phyloP scores from a whole-genome alignment of 2,329 filamentous ascomycete genomes.

The Pyrenochaeta sp. region DNA sequence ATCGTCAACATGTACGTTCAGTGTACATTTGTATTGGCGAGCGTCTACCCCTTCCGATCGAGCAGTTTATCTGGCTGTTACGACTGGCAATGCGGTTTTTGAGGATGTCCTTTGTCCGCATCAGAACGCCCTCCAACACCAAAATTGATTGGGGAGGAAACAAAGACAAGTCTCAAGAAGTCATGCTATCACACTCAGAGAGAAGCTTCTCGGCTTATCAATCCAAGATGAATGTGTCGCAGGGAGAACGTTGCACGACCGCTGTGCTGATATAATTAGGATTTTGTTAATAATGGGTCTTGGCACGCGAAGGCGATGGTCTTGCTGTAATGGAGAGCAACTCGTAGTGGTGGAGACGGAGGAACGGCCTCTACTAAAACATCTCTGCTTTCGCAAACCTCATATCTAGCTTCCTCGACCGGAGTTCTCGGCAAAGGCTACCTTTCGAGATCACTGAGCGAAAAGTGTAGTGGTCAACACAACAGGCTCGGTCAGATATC shows the following conservation, averaged over 20 bases:
- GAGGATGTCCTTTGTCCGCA: constrained; percentile 93
- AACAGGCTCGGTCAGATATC: constrained; percentile 11
- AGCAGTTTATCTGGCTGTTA: constrained; percentile 29
- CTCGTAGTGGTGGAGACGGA: constrained; percentile 2
- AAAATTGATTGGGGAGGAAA: constrained; percentile 71
- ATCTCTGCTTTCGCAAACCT: constrained; percentile 16
- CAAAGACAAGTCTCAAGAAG: constrained; percentile 95
- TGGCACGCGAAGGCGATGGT: constrained; percentile 25
- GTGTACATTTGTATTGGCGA: constrained; percentile 63
- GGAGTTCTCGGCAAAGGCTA: constrained; percentile 25
- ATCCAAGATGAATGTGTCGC: constrained; percentile 24
- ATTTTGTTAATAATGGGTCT: constrained; percentile 16
- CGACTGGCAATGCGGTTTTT: constrained; percentile 79
- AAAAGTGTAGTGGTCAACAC: constrained; percentile 14
- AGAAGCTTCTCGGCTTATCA: constrained; percentile 54
- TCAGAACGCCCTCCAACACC: constrained; percentile 67
- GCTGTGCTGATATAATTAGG: constrained; percentile 41
- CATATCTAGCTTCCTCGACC: constrained; percentile 10
- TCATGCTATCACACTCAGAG: constrained; percentile 82
- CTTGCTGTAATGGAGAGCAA: constrained; percentile 13
- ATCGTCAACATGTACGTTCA: constrained; percentile 66
- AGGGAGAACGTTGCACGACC: constrained; percentile 19
- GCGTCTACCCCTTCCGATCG: constrained; percentile 59
- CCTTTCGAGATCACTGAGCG: constrained; percentile 8
- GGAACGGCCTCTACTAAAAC: constrained; percentile 26